Conservation (phyloP, 352 stramenopile genomes). For the Pythium plurisporium region DNA sequence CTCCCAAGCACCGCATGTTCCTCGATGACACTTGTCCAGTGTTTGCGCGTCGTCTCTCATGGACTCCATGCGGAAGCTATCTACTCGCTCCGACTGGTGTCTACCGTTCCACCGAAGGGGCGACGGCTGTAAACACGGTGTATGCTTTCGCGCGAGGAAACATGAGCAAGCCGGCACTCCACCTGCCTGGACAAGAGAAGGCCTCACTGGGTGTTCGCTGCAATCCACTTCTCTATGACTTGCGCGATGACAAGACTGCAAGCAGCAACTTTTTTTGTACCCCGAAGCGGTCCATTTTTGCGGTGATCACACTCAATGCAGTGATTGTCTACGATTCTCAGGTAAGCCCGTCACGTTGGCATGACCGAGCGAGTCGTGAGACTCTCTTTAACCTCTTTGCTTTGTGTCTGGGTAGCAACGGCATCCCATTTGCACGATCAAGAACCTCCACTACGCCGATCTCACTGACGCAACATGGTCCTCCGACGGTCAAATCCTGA, state of each 20-base stretch:
- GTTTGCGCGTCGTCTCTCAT: conserved; percentile 91
- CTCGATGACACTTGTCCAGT: conserved; percentile 93
- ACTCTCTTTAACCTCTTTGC: background rate
- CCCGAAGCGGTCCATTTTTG: conserved; percentile 87
- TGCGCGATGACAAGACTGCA: conserved; percentile 31
- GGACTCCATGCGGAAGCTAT: conserved; percentile 92
- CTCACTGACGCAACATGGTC: conserved; percentile 94
- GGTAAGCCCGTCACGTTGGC: conserved; percentile 23
- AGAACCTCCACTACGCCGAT: conserved; percentile 93
- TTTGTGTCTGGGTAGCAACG: conserved; percentile 37
- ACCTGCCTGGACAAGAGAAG: conserved; percentile 92
- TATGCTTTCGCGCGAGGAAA: conserved; percentile 94
- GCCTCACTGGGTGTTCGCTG: conserved; percentile 91
- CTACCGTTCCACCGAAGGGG: conserved; percentile 45
- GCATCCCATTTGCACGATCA: conserved; percentile 85
- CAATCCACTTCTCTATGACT: conserved; percentile 90
- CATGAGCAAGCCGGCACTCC: conserved; percentile 88
- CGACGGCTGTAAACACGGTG: conserved; percentile 71
- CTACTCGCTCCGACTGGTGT: conserved; percentile 85
- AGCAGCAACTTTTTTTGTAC: conserved; percentile 76
- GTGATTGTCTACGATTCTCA: conserved; percentile 96
- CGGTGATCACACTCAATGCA: conserved; percentile 91
- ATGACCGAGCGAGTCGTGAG: background rate
- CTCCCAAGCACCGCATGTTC: conserved; percentile 85
- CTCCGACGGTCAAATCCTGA: conserved; percentile 84